Base-by-base conservation (phyloP, 805 yeast species). In the Candida chauliodis region DNA sequence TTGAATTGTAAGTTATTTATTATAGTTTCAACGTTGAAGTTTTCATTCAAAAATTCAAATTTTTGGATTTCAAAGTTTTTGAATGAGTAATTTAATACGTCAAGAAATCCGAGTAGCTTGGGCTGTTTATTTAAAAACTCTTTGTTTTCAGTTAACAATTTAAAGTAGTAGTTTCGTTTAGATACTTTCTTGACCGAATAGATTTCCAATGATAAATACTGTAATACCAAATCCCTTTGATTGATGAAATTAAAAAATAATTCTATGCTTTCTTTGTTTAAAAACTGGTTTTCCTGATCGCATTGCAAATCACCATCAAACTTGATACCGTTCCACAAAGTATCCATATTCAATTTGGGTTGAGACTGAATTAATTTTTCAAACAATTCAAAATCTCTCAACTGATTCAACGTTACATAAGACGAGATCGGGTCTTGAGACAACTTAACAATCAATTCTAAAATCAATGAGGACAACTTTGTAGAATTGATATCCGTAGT, bases 121-220 rank as follows among this genome's bases (percentile, higher is more conserved):
- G 91, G 82, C 0, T 88, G 73, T 1, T 83, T 84, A 41, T 74
- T 61, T 18, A 75, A 63, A 43, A 67, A 71, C 13, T 73, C 73
- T 26, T 66, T 60, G 8, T 68, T 68, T 43, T 73, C 72, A 29
- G 81, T 76, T 15, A 89, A 61, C 3, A 68, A 50, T 4, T 72
- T 65, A 18, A 81, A 64, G 46, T 83, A 82, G 17, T 66, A 60
- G 30, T 73, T 63, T 41, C 76, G 68, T 47, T 78, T 61, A 6
- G 82, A 67, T 26, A 78, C 50, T 6, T 82, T 66, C 6, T 77
- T 71, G 10, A 76, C 64, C 39, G 71, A 71, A 52, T 84, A 89
- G n/a, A 91, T 66, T 46, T 88, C 95, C 38, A 83, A 59, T 13
- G 90, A 75, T 43, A 87, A 59, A 48, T 79, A 78, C 45, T 84